A percentile compares a stretch with the other conserved stretches of the same genome.
phyloP scores from a whole-genome alignment of 805 yeast species.

The Pichia cabralensis region DNA sequence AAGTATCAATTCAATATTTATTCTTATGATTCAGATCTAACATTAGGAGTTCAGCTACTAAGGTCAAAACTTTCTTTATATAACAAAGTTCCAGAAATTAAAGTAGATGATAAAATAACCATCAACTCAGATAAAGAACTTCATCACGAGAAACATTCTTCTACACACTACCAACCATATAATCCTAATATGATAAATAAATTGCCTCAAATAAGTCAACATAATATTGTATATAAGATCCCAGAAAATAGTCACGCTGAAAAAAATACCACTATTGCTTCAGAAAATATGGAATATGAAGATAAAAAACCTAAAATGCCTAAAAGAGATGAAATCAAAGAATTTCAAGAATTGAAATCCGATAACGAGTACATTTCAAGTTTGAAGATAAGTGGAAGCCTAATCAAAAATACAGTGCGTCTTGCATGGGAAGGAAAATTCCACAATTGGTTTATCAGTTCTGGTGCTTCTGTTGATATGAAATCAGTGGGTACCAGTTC shows the following conservation, averaged over 20 bases:
- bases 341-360: no score
- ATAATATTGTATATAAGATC: constrained; percentile 6
- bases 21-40: constrained; percentile 80
- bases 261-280: neutral
- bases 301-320: neutral
- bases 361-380: constrained; percentile 35
- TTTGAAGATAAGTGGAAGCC: constrained; percentile 60
- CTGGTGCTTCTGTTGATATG: constrained; percentile 52
- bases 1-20: constrained; percentile 83
- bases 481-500: constrained; percentile 33
- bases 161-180: no score
- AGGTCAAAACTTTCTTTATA: constrained; percentile 22
- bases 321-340: no score
- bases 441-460: constrained; percentile 66
- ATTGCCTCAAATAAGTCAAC: constrained; percentile 1
- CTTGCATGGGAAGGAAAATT: constrained; percentile 83
- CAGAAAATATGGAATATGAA: neutral
- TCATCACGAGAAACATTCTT: no score
- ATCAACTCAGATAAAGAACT: no score
- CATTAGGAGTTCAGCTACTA: constrained; percentile 83
- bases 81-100: neutral
- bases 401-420: constrained; percentile 50
- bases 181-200: neutral
- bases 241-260: constrained; percentile 2
- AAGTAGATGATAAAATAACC: neutral